Evolutionary conservation across 1,284 basidiomycete genomes (phyloP).

Genomic region (Leccinum subrobustum): DNA sequence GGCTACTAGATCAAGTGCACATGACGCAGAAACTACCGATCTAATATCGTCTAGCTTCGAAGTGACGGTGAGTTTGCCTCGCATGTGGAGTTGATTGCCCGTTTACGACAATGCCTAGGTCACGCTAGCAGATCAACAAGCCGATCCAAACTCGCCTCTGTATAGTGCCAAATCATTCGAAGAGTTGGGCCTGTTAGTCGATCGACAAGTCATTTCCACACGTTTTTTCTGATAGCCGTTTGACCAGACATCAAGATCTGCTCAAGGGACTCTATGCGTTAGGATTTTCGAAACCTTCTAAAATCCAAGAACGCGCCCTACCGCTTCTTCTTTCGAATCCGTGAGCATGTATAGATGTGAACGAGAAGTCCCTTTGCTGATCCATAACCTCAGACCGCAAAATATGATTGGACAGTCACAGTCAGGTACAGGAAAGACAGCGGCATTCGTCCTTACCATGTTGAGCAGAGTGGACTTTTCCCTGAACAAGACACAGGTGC

Average conservation of each 20-base stretch:
- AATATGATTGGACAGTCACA: slow-evolving; percentile 99
- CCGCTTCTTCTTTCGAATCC: slow-evolving; percentile 91
- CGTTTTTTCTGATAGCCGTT: slow-evolving; percentile 7
- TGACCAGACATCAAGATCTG: slow-evolving; percentile 76
- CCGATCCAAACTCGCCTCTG: slow-evolving; percentile 92
- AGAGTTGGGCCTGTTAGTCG: slow-evolving; percentile 83
- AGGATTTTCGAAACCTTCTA: slow-evolving; percentile 97
- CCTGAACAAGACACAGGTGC: slow-evolving; percentile 81
- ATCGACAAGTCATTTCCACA: slow-evolving; percentile 11
- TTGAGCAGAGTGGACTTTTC: slow-evolving; percentile 90
- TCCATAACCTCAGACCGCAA: slow-evolving; percentile 61
- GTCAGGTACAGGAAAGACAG: slow-evolving; percentile 99
- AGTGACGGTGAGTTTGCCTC: slow-evolving; percentile 54
- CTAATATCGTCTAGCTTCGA: slow-evolving; percentile 74
- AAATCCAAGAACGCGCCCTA: slow-evolving; percentile 97
- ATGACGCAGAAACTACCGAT: slow-evolving; percentile 41
- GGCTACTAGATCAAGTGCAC: slow-evolving; percentile 24
- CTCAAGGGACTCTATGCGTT: slow-evolving; percentile 96
- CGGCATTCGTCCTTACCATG: slow-evolving; percentile 98
- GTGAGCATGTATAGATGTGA: slow-evolving; percentile 44
- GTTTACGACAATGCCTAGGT: slow-evolving; percentile 55
- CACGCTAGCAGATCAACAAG: slow-evolving; percentile 96
- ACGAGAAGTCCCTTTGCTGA: neutral
- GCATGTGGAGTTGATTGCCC: neutral
- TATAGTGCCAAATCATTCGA: slow-evolving; percentile 96